Evolutionary conservation across 345 rosid species (phyloP).

Genomic region (Stellera chamaejasme): DNA sequence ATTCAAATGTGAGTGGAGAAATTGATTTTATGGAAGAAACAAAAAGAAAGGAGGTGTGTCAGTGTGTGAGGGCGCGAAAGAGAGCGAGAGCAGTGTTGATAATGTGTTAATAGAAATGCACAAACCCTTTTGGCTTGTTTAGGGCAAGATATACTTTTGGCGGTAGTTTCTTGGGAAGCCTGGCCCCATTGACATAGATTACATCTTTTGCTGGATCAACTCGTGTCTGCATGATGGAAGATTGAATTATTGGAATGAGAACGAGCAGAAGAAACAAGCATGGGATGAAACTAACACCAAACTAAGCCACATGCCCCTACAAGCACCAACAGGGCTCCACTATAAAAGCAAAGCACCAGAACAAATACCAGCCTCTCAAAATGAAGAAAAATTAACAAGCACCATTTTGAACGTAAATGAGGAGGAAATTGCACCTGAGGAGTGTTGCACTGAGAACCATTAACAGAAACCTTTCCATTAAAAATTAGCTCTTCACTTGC

Average conservation of each 20-base stretch:
- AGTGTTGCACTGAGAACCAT: constrained; percentile 68
- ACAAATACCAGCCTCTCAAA: background rate
- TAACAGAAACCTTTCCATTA: constrained; percentile 80
- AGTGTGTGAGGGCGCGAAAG: background rate
- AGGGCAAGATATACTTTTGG: constrained; percentile 85
- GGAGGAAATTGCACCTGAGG: constrained; percentile 51
- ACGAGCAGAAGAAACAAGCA: no score
- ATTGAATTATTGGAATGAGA: no score
- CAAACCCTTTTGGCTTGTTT: constrained; percentile 99
- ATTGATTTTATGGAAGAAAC: constrained; percentile 6
- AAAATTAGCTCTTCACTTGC: constrained; percentile 81
- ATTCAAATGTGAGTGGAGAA: background rate
- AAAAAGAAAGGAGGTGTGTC: constrained; percentile 2
- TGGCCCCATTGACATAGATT: constrained; percentile 84
- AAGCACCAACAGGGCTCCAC: background rate
- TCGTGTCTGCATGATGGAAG: constrained; percentile 50
- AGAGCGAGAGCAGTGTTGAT: no score
- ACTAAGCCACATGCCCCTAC: background rate
- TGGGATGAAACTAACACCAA: background rate
- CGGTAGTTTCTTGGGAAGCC: constrained; percentile 80
- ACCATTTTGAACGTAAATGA: no score
- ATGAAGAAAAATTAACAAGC: background rate
- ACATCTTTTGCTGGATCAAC: constrained; percentile 74
- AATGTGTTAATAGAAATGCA: background rate
- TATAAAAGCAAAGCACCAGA: background rate